A percentile compares a stretch with the other conserved stretches of the same genome.
Conservation (phyloP, 2,329 filamentous ascomycete species). For the Cladosporium austrohemisphaericum region DNA sequence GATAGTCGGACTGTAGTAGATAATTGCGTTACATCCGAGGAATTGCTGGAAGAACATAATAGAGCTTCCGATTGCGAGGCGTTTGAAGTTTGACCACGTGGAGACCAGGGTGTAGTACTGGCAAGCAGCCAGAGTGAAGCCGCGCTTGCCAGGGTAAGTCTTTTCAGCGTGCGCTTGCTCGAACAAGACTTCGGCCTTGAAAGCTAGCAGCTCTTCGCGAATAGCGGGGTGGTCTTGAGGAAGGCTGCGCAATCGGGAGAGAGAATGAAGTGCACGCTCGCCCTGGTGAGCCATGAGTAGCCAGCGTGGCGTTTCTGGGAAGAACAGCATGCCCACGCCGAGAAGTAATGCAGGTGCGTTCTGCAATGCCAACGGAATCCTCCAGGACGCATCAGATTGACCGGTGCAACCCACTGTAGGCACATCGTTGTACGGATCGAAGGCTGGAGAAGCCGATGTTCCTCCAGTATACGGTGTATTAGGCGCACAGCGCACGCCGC, state of each 20-base stretch:
- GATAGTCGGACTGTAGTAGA: conserved; percentile 47
- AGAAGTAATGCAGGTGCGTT: background rate
- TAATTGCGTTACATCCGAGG: conserved; percentile 42
- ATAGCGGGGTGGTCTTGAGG: background rate
- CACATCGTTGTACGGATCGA: conserved; percentile 7
- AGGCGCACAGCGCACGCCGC: background rate
- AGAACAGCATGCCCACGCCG: conserved; percentile 13
- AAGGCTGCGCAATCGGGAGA: conserved; percentile 1
- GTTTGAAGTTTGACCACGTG: conserved; percentile 5
- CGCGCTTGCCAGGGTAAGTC: conserved; percentile 6
- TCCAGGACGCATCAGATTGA: conserved; percentile 24
- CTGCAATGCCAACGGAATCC: conserved; percentile 2
- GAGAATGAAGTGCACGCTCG: background rate
- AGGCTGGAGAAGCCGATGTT: background rate
- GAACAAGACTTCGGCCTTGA: conserved; percentile 7
- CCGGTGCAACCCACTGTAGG: background rate
- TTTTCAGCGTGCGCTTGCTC: conserved; percentile 3
- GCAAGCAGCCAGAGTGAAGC: background rate
- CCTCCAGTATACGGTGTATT: conserved; percentile 1
- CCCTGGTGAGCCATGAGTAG: conserved; percentile 9
- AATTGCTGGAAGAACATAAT: conserved; percentile 31
- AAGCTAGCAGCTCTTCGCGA: conserved; percentile 2
- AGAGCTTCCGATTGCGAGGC: conserved; percentile 5
- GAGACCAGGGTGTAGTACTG: conserved; percentile 7
- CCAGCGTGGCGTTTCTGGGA: conserved; percentile 17